Evolutionary conservation across 352 stramenopile species (phyloP).

Genomic region (Pythium dissimile): DNA sequence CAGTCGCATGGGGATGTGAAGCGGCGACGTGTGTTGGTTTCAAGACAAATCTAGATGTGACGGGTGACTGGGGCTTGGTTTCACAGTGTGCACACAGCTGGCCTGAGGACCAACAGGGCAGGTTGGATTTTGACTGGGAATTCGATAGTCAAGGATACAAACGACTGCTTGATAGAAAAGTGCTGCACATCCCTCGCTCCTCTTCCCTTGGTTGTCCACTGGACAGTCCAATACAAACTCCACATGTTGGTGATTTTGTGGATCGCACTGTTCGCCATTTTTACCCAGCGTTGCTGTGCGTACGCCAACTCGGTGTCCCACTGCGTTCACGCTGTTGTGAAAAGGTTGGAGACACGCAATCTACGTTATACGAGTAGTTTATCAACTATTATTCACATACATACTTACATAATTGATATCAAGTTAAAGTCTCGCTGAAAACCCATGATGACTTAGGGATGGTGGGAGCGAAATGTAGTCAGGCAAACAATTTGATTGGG

Average conservation of each 20-base stretch:
- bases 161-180: neutral
- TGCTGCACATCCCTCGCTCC: neutral
- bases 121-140: neutral
- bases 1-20: slow-evolving; percentile 9
- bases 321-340: neutral
- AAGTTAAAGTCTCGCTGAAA: neutral
- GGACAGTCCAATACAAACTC: neutral
- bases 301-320: neutral
- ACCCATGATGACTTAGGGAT: slow-evolving; percentile 4
- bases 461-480: neutral
- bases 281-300: neutral
- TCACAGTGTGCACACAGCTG: neutral
- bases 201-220: neutral
- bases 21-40: neutral
- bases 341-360: too few species aligned
- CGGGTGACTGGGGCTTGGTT: neutral
- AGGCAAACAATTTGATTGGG: neutral
- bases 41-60: slow-evolving; percentile 4
- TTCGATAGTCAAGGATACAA: too few species aligned
- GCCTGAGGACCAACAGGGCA: neutral
- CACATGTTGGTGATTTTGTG: too few species aligned
- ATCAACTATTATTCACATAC: too few species aligned
- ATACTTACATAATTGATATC: neutral
- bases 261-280: neutral
- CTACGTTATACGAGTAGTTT: too few species aligned